Percentiles rank a stretch among this genome's conserved stretches.
Conservation (phyloP, 2,329 filamentous ascomycete genomes). For the Thelonectria olida region DNA sequence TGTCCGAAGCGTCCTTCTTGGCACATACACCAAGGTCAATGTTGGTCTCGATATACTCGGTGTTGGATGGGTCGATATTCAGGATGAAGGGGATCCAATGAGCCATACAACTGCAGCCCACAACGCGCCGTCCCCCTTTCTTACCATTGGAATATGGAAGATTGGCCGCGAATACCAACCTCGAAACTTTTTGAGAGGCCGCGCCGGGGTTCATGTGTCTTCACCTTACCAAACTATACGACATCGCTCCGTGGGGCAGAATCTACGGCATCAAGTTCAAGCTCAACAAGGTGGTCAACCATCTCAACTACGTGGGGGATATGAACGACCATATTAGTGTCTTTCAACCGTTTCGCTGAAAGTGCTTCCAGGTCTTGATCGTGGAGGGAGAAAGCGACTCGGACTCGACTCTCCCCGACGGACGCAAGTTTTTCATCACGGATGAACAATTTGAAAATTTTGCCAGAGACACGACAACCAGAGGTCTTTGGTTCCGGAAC, state of each 20-base stretch:
- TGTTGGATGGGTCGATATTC: not conserved
- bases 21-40: not conserved
- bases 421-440: too few species aligned
- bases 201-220: too few species aligned
- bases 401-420: too few species aligned
- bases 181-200: not conserved
- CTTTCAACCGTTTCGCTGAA: too few species aligned
- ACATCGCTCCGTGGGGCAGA: conserved; percentile 58
- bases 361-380: too few species aligned
- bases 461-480: too few species aligned
- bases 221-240: not conserved
- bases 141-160: conserved; percentile 1
- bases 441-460: too few species aligned
- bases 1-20: too few species aligned
- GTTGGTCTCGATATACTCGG: not conserved
- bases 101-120: conserved; percentile 7
- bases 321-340: conserved; percentile 45
- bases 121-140: not conserved
- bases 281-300: conserved; percentile 63
- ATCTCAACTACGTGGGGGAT: conserved; percentile 64
- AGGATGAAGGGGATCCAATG: conserved; percentile 13
- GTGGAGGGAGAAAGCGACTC: too few species aligned
- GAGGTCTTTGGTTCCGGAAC: too few species aligned
- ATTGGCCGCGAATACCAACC: not conserved
- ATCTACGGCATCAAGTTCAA: conserved; percentile 65